Conservation (phyloP, 164 flowering plant genomes). For the Nymphaea thermarum region DNA sequence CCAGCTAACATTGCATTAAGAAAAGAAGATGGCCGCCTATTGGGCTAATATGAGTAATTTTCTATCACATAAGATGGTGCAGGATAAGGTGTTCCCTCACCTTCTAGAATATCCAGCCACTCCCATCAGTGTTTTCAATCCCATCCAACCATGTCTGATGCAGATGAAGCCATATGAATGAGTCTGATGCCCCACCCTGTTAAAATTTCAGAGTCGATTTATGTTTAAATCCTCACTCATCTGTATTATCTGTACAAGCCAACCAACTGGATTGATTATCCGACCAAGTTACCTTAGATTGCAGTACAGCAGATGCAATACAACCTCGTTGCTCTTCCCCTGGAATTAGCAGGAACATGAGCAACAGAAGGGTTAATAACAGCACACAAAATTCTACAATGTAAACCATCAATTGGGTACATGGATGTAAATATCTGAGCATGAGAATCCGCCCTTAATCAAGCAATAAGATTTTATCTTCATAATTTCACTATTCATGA, state of each 20-base stretch:
- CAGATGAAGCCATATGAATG: constrained; percentile 34
- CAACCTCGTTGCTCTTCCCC: constrained; percentile 11
- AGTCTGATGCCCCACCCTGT: constrained; percentile 6
- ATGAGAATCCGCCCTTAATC: too few species aligned
- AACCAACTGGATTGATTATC: neutral
- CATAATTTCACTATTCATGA: too few species aligned
- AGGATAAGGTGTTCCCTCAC: neutral
- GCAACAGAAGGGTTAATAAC: neutral
- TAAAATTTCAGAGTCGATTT: neutral
- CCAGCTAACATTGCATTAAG: too few species aligned
- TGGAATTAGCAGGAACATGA: neutral
- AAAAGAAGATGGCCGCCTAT: too few species aligned
- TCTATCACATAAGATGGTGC: neutral
- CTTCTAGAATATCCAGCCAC: constrained; percentile 24
- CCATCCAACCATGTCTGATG: constrained; percentile 54
- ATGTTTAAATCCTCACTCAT: neutral
- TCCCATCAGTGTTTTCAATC: constrained; percentile 15
- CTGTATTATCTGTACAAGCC: neutral
- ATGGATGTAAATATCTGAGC: too few species aligned
- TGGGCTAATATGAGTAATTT: too few species aligned
- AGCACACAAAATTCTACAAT: neutral
- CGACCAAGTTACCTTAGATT: neutral
- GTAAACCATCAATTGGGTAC: too few species aligned
- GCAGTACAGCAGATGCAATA: constrained; percentile 26
- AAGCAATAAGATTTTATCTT: too few species aligned